Evolutionary conservation across 108 stramenopile species (phyloP).

Genomic region (Fistulifera pelliculosa): DNA sequence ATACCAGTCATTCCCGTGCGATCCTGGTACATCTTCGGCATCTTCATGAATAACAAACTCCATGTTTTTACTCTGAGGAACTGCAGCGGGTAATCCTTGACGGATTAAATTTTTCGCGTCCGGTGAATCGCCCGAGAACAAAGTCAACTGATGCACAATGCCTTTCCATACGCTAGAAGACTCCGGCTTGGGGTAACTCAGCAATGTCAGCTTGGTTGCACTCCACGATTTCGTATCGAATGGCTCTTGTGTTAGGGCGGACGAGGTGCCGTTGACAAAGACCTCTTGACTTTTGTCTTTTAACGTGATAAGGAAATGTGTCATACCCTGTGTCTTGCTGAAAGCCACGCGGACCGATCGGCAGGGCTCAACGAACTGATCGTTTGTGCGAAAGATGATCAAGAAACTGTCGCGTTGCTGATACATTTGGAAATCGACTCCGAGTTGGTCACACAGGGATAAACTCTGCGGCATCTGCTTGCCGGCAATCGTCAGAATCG

Average conservation of each 20-base stretch:
- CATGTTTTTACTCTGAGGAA: conserved; percentile 4
- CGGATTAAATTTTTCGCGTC: background rate
- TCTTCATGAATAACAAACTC: conserved; percentile 24
- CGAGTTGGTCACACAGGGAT: conserved; percentile 11
- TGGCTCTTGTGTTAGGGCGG: background rate
- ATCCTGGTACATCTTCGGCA: conserved; percentile 16
- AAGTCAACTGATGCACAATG: background rate
- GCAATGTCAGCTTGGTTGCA: background rate
- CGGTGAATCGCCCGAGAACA: conserved; percentile 2
- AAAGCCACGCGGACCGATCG: conserved; percentile 6
- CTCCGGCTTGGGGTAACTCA: background rate
- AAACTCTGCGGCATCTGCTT: background rate
- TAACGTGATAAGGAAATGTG: background rate
- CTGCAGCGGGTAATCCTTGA: conserved; percentile 10
- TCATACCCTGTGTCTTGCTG: background rate
- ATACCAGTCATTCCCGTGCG: conserved; percentile 16
- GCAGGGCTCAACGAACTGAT: conserved; percentile 26
- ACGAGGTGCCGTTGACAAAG: background rate
- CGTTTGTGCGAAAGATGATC: conserved; percentile 22
- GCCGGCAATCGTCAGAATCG: too few relatives aligned
- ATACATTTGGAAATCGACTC: conserved; percentile 21
- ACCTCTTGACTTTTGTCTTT: background rate
- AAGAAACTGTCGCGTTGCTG: conserved; percentile 10
- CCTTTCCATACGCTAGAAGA: conserved; percentile 2
- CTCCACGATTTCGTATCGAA: background rate